These are phyloP conservation scores for Didymella exigua DNA, from an alignment of 2,329 filamentous ascomycete genomes.

Conservation along the genomic window DNA sequence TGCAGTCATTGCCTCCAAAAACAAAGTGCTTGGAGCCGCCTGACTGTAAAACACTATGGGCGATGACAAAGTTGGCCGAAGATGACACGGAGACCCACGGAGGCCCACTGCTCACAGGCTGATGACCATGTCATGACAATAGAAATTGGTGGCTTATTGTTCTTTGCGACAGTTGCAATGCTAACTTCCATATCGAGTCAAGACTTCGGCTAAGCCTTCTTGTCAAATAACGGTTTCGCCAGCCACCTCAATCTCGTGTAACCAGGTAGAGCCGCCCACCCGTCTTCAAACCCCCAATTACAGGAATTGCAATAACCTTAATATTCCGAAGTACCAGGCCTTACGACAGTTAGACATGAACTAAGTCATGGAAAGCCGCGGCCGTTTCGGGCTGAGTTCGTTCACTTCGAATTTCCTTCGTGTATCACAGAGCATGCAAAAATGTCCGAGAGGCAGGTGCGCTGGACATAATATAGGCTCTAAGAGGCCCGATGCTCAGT, in stretches of 20 bases:
- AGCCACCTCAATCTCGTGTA: conserved; percentile 6
- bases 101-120: conserved; percentile 3
- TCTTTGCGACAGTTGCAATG: conserved; percentile 17
- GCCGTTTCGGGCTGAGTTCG: background rate
- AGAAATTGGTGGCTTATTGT: conserved; percentile 15
- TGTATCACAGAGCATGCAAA: background rate
- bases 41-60: background rate
- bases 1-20: background rate
- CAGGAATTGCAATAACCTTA: background rate
- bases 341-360: background rate
- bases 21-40: background rate
- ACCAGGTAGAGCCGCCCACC: background rate
- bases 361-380: too few species aligned
- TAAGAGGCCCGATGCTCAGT: background rate
- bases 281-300: background rate
- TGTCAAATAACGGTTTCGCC: conserved; percentile 13
- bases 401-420: background rate
- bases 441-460: background rate
- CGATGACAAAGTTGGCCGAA: background rate
- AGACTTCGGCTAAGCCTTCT: conserved; percentile 3
- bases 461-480: background rate
- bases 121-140: conserved; percentile 9
- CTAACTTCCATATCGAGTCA: conserved; percentile 6
- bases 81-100: background rate
- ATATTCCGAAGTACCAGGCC: background rate